Base-by-base conservation (phyloP, 164 flowering plant genomes). In the Piper longum region DNA sequence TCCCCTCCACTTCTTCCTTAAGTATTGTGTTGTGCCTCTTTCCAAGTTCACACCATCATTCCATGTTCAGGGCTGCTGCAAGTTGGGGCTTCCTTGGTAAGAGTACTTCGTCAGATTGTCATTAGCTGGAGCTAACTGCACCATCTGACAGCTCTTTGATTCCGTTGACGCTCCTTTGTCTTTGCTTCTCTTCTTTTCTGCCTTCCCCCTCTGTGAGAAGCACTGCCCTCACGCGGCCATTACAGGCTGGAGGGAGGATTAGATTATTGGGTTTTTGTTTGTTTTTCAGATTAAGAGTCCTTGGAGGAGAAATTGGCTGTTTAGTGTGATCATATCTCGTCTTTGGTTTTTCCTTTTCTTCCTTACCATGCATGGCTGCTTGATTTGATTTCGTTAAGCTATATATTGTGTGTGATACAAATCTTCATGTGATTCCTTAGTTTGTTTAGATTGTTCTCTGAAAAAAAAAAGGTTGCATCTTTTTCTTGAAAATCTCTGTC, bases 271-370 rank as follows among this genome's bases (percentile, higher is more conserved):
- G 41, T 57, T 57, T n/a, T 18, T 41, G 41, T 18, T 57, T 57
- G 41, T 36, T 36, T 36, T 57, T 26, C 4, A 8, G 60, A 41
- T 36, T 2, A 41, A 6, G 39, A 18, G 14, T 26, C 36, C 14
- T 18, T 41, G 60, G 13, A 3, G 41, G 5, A 3, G 60, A 8
- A 8, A 16, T 26, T 57, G 17, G 11, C 17, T 36, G 44, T 17
- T 44, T 18, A 36, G 63, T 70, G 74, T 71, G 62, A 63, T 54
- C 39, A 41, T n/a, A n/a, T 62, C 57, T 66, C 62, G 14, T n/a
- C 54, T 41, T 5, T 59, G 45, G 17, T 48, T 12, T 14, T 16
- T 11, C 16, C 54, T 40, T 55, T 43, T 65, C 54, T 12, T 68
- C 54, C n/a, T 54, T 60, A 64, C 60, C 55, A 17, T 60, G 51